A percentile compares a stretch with the other conserved stretches of the same genome.
Evolutionary conservation across 129 eudicot genomes (phyloP).

Genomic region (Solidago caesia): DNA sequence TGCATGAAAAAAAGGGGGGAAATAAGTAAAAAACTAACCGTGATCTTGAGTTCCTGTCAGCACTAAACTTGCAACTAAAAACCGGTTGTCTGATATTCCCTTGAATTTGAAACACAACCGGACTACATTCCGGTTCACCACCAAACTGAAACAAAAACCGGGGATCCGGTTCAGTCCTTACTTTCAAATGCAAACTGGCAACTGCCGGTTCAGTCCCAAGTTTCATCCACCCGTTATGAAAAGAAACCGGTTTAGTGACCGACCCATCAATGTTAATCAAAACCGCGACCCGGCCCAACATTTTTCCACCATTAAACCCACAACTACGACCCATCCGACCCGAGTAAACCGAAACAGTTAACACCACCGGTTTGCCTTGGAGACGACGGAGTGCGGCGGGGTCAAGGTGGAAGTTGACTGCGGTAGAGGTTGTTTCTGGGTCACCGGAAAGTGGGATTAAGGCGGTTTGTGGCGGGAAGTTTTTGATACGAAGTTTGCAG

Average conservation of each 20-base stretch:
- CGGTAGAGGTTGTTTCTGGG: conserved; percentile 34
- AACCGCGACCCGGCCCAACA: conserved; percentile 53
- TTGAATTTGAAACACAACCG: conserved; percentile 86
- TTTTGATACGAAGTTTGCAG: conserved; percentile 63
- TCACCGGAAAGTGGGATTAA: conserved; percentile 53
- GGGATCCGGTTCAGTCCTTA: conserved; percentile 88
- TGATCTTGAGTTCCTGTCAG: conserved; percentile 80
- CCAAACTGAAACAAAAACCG: conserved; percentile 93
- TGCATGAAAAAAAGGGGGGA: neutral
- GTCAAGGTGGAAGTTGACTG: conserved; percentile 67
- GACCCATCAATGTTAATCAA: conserved; percentile 42
- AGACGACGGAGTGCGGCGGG: conserved; percentile 65
- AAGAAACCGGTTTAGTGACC: conserved; percentile 40
- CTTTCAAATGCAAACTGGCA: conserved; percentile 53
- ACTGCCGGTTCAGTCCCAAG: conserved; percentile 49
- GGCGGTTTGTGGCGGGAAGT: conserved; percentile 71
- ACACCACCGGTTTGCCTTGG: conserved; percentile 43
- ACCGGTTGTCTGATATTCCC: conserved; percentile 95
- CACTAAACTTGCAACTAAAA: conserved; percentile 91
- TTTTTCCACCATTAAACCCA: conserved; percentile 57
- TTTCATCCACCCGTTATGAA: conserved; percentile 86
- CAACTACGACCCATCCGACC: conserved; percentile 75
- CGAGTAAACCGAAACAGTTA: conserved; percentile 62
- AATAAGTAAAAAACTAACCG: conserved; percentile 55
- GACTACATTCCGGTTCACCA: conserved; percentile 94